phyloP scores from a whole-genome alignment of 768 basidiomycete species.

The Rubroboletus pulcherrimus region DNA sequence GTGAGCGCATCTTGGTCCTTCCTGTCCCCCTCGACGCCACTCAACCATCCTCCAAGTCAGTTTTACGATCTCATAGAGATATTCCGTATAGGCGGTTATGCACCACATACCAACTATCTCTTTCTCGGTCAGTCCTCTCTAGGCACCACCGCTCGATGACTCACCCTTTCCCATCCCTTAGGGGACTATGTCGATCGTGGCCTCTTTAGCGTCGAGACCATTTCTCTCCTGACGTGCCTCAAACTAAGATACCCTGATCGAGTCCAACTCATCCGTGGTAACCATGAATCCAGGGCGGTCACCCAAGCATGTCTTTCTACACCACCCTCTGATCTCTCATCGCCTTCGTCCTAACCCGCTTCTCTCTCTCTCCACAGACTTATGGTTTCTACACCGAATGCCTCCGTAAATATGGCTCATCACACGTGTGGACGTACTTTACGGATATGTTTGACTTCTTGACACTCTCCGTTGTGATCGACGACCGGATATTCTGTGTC shows the following conservation, averaged over 20 bases:
- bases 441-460: conserved; percentile 99
- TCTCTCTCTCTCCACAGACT: conserved; percentile 50
- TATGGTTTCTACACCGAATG: conserved; percentile 99
- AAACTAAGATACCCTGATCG: conserved; percentile 96
- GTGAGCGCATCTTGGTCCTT: conserved; percentile 48
- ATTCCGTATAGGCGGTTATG: conserved; percentile 96
- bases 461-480: conserved; percentile 95
- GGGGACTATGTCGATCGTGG: conserved; percentile 99
- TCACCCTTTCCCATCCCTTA: conserved; percentile 30
- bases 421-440: conserved; percentile 98
- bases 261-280: conserved; percentile 94
- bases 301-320: conserved; percentile 72
- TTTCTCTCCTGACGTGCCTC: conserved; percentile 93
- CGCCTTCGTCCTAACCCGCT: conserved; percentile 14
- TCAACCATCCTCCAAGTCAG: conserved; percentile 64
- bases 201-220: conserved; percentile 97
- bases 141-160: background rate
- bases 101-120: conserved; percentile 95
- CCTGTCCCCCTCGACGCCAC: conserved; percentile 23
- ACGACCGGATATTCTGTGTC: conserved; percentile 98
- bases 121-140: conserved; percentile 76
- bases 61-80: conserved; percentile 99
- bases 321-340: background rate
- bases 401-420: conserved; percentile 92
- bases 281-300: conserved; percentile 96